Percentiles rank a stretch among this genome's conserved stretches.
Conservation (phyloP, 2,329 filamentous ascomycete genomes). For the Colletotrichum viniferum region DNA sequence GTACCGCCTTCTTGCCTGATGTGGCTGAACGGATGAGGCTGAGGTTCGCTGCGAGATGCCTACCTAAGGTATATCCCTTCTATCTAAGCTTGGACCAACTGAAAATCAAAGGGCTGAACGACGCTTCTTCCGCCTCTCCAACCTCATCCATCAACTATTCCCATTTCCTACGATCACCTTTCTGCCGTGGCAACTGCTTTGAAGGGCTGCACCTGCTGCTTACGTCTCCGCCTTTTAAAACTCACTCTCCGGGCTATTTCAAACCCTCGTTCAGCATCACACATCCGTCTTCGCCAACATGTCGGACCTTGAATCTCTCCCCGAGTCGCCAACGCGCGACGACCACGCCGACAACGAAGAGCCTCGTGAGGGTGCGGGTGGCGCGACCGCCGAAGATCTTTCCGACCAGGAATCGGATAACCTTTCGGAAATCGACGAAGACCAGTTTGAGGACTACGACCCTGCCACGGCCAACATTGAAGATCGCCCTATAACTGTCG, state of each 20-base stretch:
- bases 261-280: background rate
- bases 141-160: background rate
- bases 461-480: conserved; percentile 67
- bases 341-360: conserved; percentile 47
- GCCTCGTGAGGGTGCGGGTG: conserved; percentile 38
- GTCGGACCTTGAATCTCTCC: conserved; percentile 53
- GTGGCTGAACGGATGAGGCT: background rate
- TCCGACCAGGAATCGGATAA: conserved; percentile 63
- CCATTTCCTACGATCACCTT: background rate
- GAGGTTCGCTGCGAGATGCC: background rate
- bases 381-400: conserved; percentile 42
- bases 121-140: background rate
- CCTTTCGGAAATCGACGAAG: conserved; percentile 72
- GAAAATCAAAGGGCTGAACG: conserved; percentile 10
- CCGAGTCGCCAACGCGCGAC: conserved; percentile 36
- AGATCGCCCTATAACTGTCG: conserved; percentile 68
- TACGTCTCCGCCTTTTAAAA: background rate
- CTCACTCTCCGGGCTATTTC: background rate
- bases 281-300: conserved; percentile 29
- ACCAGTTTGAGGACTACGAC: conserved; percentile 74
- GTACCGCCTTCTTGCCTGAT: background rate
- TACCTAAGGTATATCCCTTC: background rate
- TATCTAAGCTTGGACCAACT: conserved; percentile 15
- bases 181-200: background rate
- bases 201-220: background rate